These are phyloP conservation scores for Flaveria linearis DNA, from an alignment of 129 eudicot genomes.

Conservation along the genomic window DNA sequence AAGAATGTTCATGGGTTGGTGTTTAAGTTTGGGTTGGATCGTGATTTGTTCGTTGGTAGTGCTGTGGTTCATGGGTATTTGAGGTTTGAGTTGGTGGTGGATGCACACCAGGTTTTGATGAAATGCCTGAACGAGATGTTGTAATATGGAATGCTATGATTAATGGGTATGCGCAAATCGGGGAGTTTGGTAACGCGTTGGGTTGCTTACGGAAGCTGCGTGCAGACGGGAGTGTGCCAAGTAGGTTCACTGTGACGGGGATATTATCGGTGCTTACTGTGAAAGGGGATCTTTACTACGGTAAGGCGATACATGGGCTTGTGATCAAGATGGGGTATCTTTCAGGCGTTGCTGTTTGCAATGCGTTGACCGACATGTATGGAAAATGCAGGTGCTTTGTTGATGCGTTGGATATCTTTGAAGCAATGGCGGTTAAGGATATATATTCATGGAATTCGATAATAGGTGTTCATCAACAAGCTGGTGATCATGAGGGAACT, in stretches of 20 bases:
- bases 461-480: conserved; percentile 63
- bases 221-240: conserved; percentile 41
- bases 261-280: conserved; percentile 53
- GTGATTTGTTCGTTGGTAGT: conserved; percentile 71
- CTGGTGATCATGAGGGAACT: conserved; percentile 59
- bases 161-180: conserved; percentile 60
- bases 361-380: conserved; percentile 74
- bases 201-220: conserved; percentile 49
- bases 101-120: conserved; percentile 63
- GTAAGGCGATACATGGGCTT: conserved; percentile 59
- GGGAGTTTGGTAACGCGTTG: conserved; percentile 49
- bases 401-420: conserved; percentile 46
- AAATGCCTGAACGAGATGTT: conserved; percentile 61
- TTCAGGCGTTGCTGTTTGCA: conserved; percentile 50
- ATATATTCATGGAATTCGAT: conserved; percentile 79
- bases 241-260: conserved; percentile 63
- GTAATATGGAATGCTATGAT: conserved; percentile 86
- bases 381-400: conserved; percentile 62
- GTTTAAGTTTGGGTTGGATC: conserved; percentile 59
- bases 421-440: conserved; percentile 53
- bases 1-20: conserved; percentile 64
- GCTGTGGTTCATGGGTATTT: conserved; percentile 59
- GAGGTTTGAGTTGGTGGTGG: conserved; percentile 48
- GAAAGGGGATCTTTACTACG: conserved; percentile 51
- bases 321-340: conserved; percentile 63